Conservation (phyloP, 2,329 filamentous ascomycete genomes). For the Botrytis fragariae region DNA sequence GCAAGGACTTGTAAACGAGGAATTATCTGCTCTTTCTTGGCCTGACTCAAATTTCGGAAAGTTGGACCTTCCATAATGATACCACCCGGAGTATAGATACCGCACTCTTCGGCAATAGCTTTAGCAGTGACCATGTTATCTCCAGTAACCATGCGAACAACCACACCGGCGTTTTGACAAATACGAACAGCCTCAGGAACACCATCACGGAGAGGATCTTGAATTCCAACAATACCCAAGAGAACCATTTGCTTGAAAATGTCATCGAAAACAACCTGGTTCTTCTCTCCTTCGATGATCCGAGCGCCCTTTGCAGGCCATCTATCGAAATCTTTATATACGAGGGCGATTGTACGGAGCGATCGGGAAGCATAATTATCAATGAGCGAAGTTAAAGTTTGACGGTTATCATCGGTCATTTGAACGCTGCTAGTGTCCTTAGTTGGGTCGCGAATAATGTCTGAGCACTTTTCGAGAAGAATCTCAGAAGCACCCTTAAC, state of each 20-base stretch:
- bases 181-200: slow-evolving; percentile 65
- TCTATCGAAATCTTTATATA: slow-evolving; percentile 68
- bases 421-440: slow-evolving; percentile 53
- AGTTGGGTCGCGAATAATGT: slow-evolving; percentile 56
- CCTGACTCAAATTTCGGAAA: slow-evolving; percentile 60
- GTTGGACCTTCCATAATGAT: slow-evolving; percentile 67
- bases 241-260: slow-evolving; percentile 72
- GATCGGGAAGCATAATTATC: slow-evolving; percentile 63
- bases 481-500: slow-evolving; percentile 57
- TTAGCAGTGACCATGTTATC: slow-evolving; percentile 71
- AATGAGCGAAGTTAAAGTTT: slow-evolving; percentile 54
- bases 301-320: slow-evolving; percentile 63
- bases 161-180: slow-evolving; percentile 66
- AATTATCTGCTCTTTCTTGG: slow-evolving; percentile 57
- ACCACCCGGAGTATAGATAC: slow-evolving; percentile 53
- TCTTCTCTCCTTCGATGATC: slow-evolving; percentile 56
- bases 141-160: slow-evolving; percentile 72
- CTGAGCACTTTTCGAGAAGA: slow-evolving; percentile 44
- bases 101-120: slow-evolving; percentile 72
- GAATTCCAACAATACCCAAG: slow-evolving; percentile 69
- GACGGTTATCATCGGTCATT: slow-evolving; percentile 56
- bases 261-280: slow-evolving; percentile 63
- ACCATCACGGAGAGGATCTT: slow-evolving; percentile 68
- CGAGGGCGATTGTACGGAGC: slow-evolving; percentile 70
- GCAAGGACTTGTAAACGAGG: slow-evolving; percentile 66